Base-by-base conservation (phyloP, 148 eudicot species). In the Rhododendron simsii region DNA sequence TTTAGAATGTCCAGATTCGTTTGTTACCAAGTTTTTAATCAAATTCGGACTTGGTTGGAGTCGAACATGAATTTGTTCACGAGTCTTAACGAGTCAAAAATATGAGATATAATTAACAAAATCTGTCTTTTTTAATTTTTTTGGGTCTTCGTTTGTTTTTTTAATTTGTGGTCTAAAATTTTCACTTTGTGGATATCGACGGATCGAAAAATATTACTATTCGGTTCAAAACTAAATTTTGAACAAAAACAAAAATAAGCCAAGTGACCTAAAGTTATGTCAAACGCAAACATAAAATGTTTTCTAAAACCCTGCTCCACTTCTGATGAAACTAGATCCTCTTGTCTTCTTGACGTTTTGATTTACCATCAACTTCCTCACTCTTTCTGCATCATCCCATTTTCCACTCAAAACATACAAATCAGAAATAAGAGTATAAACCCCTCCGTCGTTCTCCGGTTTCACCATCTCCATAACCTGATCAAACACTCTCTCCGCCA, bases 401-500 rank as follows among this genome's bases (percentile, higher is more conserved):
- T 89, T 90, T 14, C 83, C 90, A 78, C 67, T 80, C 89, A 90
- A 63, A 33, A 83, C 87, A 85, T 89, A 90, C 65, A 91, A 67
- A 84, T 90, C 90, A 6, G 86, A 75, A 9, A 92, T 78, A 83
- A 92, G 89, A 11, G 88, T 84, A 44, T 90, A 89, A 21, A 92
- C 88, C 69, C 92, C 93, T 80, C 92, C 93, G 44, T 88, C 90
- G 21, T 87, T 85, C 61, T 89, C 90, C 0, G 89, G 91, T 47
- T 84, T 81, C 8, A 89, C 83, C 84, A 73, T 82, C 20, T 79
- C 69, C 81, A 89, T 44, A 45, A 92, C 90, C 80, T 51, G 83
- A 59, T 89, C 89, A 48, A 90, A 78, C 73, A 92, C 93, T 67
- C 90, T 89, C 76, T 92, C 90, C 3, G 89, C 90, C 87, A 90